A percentile compares a stretch with the other conserved stretches of the same genome.
Evolutionary conservation across 2,329 filamentous ascomycete genomes (phyloP).

Genomic region (Fusarium sp.): DNA sequence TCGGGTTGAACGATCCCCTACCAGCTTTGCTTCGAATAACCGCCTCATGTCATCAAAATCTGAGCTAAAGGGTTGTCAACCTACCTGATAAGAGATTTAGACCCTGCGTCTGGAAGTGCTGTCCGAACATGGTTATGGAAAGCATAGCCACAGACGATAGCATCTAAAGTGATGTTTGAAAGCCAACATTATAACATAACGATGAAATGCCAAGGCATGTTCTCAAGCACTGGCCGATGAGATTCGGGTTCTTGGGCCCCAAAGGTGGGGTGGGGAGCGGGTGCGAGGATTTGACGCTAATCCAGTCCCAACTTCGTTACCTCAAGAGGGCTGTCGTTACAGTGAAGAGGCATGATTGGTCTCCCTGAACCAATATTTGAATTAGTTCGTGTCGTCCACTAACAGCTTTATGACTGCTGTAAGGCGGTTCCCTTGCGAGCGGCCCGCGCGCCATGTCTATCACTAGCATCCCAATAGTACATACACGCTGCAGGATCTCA

Average conservation of each 20-base stretch:
- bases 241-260: slow-evolving; percentile 26
- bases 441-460: slow-evolving; percentile 35
- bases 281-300: slow-evolving; percentile 24
- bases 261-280: slow-evolving; percentile 19
- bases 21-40: slow-evolving; percentile 27
- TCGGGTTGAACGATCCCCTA: slow-evolving; percentile 28
- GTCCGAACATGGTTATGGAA: neutral
- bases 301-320: slow-evolving; percentile 18
- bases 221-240: slow-evolving; percentile 11
- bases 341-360: neutral
- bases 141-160: neutral
- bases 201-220: neutral
- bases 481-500: slow-evolving; percentile 30
- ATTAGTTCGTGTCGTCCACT: slow-evolving; percentile 6
- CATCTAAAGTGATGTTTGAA: neutral
- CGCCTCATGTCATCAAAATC: slow-evolving; percentile 24
- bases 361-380: slow-evolving; percentile 15
- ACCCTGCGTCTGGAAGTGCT: neutral
- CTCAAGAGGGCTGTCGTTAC: slow-evolving; percentile 15
- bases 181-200: neutral
- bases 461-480: slow-evolving; percentile 29
- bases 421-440: slow-evolving; percentile 30
- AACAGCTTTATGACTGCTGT: slow-evolving; percentile 25
- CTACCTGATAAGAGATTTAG: neutral
- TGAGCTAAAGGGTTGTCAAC: slow-evolving; percentile 8